Base-by-base conservation (phyloP, 768 basidiomycete species). In the Calocera cornea region DNA sequence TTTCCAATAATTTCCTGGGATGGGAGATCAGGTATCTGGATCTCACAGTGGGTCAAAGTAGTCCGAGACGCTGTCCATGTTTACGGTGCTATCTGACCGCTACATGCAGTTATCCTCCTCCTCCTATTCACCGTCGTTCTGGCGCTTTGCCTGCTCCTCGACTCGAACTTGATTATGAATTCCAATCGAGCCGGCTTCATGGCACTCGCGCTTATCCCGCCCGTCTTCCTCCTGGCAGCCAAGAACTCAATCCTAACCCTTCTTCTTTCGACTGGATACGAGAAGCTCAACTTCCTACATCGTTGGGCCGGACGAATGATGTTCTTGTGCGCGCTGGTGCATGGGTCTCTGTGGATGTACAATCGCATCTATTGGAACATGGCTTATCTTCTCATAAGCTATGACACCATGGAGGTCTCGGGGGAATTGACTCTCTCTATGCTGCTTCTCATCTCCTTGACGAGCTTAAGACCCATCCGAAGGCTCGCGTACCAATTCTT, bases 111-210 rank as follows among this genome's bases (percentile, higher is more conserved):
- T 44, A 65, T 85, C 36, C 71, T 91, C 41, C 76, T 89, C 14
- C 72, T 75, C 1, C 81, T 77, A 0, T 92, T 92, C 74, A 74
- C 85, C n/a, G 77, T 76, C 14, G 75, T 81, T 14, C 77, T 87
- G 2, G 69, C 90, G 17, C 72, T 82, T 1, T 91, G 90, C 72
- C 83, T 90, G 41, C 76, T 85, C 3, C 80, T 79, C 66, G 77
- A 87, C 27, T 84, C 84, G 0, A 82, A 83, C 1, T 82, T 94
- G 1, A 65, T 82, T 3, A 77, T 79, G 41, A 92, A 92, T 70
- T 82, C 91, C 0, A 94, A 94, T 73, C 80, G 91, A 31, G 85
- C 88, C 29, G 86, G 86, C 5, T 87, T 87, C 75, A 75, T 87
- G 36, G 83, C 83, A 1, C 74, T 87, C 33, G 82, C 86, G 0